phyloP scores from a whole-genome alignment of 345 rosid genomes.

The Viola odorata region DNA sequence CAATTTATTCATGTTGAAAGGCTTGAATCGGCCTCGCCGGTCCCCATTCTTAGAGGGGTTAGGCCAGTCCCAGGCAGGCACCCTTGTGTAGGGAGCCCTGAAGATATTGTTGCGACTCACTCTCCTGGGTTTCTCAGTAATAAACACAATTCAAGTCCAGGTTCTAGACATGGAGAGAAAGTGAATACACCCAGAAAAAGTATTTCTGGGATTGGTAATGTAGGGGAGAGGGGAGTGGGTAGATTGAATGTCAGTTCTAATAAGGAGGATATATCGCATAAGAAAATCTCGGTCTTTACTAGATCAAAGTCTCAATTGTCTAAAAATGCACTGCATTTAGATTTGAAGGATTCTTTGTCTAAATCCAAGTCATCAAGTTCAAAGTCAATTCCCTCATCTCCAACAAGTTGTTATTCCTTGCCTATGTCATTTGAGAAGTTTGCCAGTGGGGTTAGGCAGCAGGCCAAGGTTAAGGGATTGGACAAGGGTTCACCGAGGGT shows the following conservation, averaged over 20 bases:
- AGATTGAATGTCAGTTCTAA: slow-evolving; percentile 44
- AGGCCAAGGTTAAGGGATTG: slow-evolving; percentile 48
- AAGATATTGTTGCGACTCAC: slow-evolving; percentile 85
- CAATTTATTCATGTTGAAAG: slow-evolving; percentile 94
- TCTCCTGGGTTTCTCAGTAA: slow-evolving; percentile 63
- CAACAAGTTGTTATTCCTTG: slow-evolving; percentile 79
- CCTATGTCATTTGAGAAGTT: slow-evolving; percentile 86
- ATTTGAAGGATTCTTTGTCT: slow-evolving; percentile 50
- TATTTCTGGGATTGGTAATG: slow-evolving; percentile 16
- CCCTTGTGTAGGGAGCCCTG: slow-evolving; percentile 91
- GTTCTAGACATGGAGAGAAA: slow-evolving; percentile 45
- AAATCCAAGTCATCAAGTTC: slow-evolving; percentile 58
- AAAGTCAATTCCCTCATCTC: slow-evolving; percentile 79
- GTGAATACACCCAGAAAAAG: slow-evolving; percentile 36
- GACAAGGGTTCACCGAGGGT: slow-evolving; percentile 50
- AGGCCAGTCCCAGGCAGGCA: slow-evolving; percentile 97
- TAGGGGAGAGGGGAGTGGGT: slow-evolving; percentile 44
- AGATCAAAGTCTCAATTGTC: slow-evolving; percentile 56
- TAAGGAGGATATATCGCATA: slow-evolving; percentile 42
- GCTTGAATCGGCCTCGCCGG: slow-evolving; percentile 87
- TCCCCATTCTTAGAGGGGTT: slow-evolving; percentile 85
- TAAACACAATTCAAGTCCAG: slow-evolving; percentile 27
- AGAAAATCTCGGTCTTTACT: slow-evolving; percentile 27
- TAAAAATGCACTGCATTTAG: slow-evolving; percentile 39
- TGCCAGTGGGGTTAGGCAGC: slow-evolving; percentile 71